Evolutionary conservation across 2,329 filamentous ascomycete genomes (phyloP).

Genomic region (Cadophora gregata): DNA sequence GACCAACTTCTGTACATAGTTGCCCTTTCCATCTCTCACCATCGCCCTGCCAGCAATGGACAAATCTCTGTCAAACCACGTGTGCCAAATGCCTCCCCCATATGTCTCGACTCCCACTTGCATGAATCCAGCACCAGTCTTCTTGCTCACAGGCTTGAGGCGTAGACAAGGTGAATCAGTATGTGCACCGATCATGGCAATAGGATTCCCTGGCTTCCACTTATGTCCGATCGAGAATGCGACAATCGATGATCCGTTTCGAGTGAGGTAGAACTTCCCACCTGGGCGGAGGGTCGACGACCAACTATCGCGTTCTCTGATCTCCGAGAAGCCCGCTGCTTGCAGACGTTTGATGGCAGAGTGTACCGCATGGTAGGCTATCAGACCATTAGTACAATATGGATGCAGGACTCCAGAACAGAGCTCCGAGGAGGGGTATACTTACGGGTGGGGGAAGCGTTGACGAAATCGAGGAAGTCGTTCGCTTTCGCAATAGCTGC

Average conservation of each 20-base stretch:
- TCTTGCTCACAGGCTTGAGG: slow-evolving; percentile 94
- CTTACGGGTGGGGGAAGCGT: slow-evolving; percentile 91
- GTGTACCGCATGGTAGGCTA: slow-evolving; percentile 93
- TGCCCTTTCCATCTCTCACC: slow-evolving; percentile 74
- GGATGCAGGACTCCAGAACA: neutral
- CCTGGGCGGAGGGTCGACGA: slow-evolving; percentile 78
- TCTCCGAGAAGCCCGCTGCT: slow-evolving; percentile 83
- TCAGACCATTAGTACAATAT: slow-evolving; percentile 17
- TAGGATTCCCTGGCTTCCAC: slow-evolving; percentile 90
- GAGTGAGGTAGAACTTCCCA: slow-evolving; percentile 95
- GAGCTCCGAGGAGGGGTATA: slow-evolving; percentile 30
- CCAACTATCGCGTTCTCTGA: slow-evolving; percentile 93
- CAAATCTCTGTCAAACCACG: slow-evolving; percentile 96
- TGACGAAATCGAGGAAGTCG: slow-evolving; percentile 92
- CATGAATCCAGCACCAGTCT: slow-evolving; percentile 82
- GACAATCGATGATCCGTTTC: slow-evolving; percentile 89
- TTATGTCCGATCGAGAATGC: slow-evolving; percentile 89
- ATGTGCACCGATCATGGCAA: slow-evolving; percentile 93
- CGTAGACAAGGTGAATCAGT: slow-evolving; percentile 93
- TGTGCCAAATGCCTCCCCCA: slow-evolving; percentile 96
- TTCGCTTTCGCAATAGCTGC: slow-evolving; percentile 45
- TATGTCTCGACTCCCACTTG: slow-evolving; percentile 98
- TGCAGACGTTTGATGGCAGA: slow-evolving; percentile 77
- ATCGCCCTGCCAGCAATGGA: slow-evolving; percentile 88
- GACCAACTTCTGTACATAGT: slow-evolving; percentile 82